A percentile compares a stretch with the other conserved stretches of the same genome.
Evolutionary conservation across 768 basidiomycete genomes (phyloP).

Genomic region (Saitozyma sp.): DNA sequence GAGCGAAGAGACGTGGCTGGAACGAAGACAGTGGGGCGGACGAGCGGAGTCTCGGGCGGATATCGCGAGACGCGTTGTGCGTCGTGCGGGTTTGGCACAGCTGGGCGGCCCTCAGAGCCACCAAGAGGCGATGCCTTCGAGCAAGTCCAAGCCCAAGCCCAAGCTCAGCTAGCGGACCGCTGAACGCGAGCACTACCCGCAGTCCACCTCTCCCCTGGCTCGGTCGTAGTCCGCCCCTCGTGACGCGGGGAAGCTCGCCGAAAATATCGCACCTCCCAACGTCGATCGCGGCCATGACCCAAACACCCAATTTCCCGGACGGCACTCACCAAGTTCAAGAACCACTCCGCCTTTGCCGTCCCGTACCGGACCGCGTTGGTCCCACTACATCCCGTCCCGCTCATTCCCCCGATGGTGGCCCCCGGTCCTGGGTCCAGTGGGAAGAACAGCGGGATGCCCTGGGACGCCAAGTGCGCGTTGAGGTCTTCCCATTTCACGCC

Average conservation of each 20-base stretch:
- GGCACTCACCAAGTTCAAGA: constrained; percentile 68
- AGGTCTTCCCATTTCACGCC: constrained; percentile 50
- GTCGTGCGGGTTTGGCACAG: no score
- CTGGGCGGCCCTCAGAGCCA: no score
- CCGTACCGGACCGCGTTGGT: constrained; percentile 73
- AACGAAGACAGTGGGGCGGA: no score
- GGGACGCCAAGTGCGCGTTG: constrained; percentile 61
- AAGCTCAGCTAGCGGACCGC: neutral
- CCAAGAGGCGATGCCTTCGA: neutral
- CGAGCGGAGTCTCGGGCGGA: no score
- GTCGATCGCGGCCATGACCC: no score
- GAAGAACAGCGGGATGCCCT: constrained; percentile 80
- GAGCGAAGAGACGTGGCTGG: no score
- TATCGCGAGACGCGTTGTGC: no score
- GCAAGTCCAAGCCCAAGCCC: neutral
- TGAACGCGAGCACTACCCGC: neutral
- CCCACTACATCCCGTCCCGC: constrained; percentile 80
- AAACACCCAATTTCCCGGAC: neutral
- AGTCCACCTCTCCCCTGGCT: neutral
- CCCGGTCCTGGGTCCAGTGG: constrained; percentile 71
- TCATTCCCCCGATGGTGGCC: constrained; percentile 88
- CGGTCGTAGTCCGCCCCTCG: neutral
- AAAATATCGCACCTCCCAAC: neutral
- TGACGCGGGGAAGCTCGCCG: neutral
- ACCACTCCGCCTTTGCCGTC: constrained; percentile 85